Evolutionary conservation across 148 eudicot genomes (phyloP).

Genomic region (Amaranthus palmeri): DNA sequence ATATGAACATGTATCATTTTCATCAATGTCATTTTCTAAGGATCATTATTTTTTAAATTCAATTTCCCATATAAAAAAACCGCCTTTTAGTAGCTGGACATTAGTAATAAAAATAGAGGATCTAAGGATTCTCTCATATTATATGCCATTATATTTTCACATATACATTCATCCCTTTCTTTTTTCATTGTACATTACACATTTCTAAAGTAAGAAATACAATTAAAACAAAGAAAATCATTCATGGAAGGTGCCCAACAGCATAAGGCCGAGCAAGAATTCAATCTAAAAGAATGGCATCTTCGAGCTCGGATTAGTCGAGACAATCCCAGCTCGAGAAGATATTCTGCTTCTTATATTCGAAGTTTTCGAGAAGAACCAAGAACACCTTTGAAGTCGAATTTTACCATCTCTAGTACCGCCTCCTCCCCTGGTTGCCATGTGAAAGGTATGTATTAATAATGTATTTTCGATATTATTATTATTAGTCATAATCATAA

Average conservation of each 20-base stretch:
- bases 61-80: slow-evolving; percentile 5
- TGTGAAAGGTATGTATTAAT: slow-evolving; percentile 44
- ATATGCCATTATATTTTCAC: neutral
- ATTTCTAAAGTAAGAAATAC: neutral
- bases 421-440: slow-evolving; percentile 89
- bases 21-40: slow-evolving; percentile 26
- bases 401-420: slow-evolving; percentile 78
- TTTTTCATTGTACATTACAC: neutral
- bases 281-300: slow-evolving; percentile 65
- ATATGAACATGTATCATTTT: slow-evolving; percentile 9
- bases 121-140: neutral
- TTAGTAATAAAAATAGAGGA: neutral
- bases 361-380: slow-evolving; percentile 62
- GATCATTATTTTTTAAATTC: slow-evolving; percentile 15
- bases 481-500: too few relatives aligned
- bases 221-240: neutral
- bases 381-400: slow-evolving; percentile 55
- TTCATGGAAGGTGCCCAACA: slow-evolving; percentile 21
- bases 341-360: slow-evolving; percentile 69
- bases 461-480: too few relatives aligned
- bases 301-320: slow-evolving; percentile 58
- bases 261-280: slow-evolving; percentile 30
- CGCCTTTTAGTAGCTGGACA: slow-evolving; percentile 11
- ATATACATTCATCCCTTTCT: neutral
- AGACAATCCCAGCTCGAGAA: slow-evolving; percentile 63